A percentile compares a stretch with the other conserved stretches of the same genome.
These are phyloP conservation scores for Phytopythium mirpurense DNA, from an alignment of 352 stramenopile species.

Conservation along the genomic window DNA sequence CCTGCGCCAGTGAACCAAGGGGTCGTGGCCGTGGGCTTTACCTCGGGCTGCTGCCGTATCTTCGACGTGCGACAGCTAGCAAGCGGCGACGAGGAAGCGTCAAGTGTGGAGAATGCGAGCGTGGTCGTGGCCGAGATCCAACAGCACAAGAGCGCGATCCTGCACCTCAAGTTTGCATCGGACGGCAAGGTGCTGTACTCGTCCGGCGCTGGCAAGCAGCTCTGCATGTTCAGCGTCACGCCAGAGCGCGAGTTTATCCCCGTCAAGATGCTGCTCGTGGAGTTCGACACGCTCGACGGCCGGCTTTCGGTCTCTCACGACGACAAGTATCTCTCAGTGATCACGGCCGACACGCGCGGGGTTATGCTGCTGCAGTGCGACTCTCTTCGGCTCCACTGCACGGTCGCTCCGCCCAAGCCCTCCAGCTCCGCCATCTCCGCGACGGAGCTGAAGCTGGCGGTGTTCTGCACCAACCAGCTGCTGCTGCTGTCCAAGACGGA, in stretches of 20 bases:
- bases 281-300: constrained; percentile 26
- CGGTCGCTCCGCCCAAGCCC: constrained; percentile 27
- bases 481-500: constrained; percentile 43
- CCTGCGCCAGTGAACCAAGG: constrained; percentile 30
- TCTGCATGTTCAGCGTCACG: constrained; percentile 57
- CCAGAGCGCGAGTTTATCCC: constrained; percentile 39
- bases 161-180: constrained; percentile 41
- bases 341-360: constrained; percentile 20
- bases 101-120: neutral
- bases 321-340: constrained; percentile 30
- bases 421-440: constrained; percentile 6
- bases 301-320: constrained; percentile 31
- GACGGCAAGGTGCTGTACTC: constrained; percentile 46
- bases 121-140: constrained; percentile 68
- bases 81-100: neutral
- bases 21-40: constrained; percentile 74
- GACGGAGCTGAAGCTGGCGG: constrained; percentile 27
- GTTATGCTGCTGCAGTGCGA: constrained; percentile 35
- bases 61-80: constrained; percentile 55
- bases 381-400: constrained; percentile 30
- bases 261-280: constrained; percentile 64
- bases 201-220: constrained; percentile 41
- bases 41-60: constrained; percentile 73
- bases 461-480: constrained; percentile 48
- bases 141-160: constrained; percentile 78